Evolutionary conservation across 129 eudicot genomes (phyloP).

Genomic region (Pittosporum tobira): DNA sequence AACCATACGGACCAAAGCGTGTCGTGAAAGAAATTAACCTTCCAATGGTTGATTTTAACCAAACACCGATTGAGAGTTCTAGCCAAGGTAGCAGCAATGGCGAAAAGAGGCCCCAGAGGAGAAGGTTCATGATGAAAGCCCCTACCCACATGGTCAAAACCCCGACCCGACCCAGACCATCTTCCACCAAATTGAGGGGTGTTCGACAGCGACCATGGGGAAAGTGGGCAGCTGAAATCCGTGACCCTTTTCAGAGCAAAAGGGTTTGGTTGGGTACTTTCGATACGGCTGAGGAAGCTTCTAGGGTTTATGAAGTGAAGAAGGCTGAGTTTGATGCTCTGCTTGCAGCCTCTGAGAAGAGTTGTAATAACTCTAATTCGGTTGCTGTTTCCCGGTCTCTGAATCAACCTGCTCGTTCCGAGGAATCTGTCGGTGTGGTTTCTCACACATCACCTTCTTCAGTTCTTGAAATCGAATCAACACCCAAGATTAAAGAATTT

Average conservation of each 20-base stretch:
- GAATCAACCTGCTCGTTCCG: slow-evolving; percentile 26
- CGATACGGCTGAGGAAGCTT: slow-evolving; percentile 64
- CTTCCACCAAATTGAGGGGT: slow-evolving; percentile 36
- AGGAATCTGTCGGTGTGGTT: slow-evolving; percentile 36
- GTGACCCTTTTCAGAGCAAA: slow-evolving; percentile 50
- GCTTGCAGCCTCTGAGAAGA: slow-evolving; percentile 16
- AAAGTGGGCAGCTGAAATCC: slow-evolving; percentile 93
- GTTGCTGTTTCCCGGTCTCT: slow-evolving; percentile 15
- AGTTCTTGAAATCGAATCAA: slow-evolving; percentile 40
- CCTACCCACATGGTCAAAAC: no score
- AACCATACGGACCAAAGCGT: slow-evolving; percentile 34
- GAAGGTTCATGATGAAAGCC: slow-evolving; percentile 25
- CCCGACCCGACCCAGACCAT: slow-evolving; percentile 8
- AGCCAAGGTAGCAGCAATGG: slow-evolving; percentile 57
- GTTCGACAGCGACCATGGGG: slow-evolving; percentile 84
- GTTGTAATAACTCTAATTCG: slow-evolving; percentile 4
- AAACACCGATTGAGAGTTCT: slow-evolving; percentile 21
- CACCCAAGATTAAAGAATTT: slow-evolving; percentile 8
- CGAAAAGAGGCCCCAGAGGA: slow-evolving; percentile 22
- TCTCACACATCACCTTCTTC: slow-evolving; percentile 58
- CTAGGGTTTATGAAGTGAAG: slow-evolving; percentile 43
- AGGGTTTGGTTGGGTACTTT: slow-evolving; percentile 81
- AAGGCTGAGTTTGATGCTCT: slow-evolving; percentile 50
- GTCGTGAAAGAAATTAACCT: slow-evolving; percentile 42
- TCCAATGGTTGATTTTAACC: slow-evolving; percentile 16